Base-by-base conservation (phyloP, 805 yeast genomes). In the Schizosaccharomyces japonicus region DNA sequence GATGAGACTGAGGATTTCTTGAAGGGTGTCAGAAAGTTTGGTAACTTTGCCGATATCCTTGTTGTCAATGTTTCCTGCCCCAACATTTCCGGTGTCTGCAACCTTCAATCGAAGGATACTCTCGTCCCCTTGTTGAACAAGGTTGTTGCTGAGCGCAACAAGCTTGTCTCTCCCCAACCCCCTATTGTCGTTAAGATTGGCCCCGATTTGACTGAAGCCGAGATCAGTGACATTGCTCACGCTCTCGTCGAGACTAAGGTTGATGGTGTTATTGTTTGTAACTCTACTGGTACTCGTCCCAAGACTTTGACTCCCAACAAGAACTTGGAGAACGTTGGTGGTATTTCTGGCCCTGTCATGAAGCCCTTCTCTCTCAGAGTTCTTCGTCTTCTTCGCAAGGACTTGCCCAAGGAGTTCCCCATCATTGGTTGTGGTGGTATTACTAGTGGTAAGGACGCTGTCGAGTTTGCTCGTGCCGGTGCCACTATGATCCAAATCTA, bases 351-450 rank as follows among this genome's bases (percentile, higher is more conserved):
- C n/a, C 71, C 72, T 50, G 96, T 96, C 15, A 67, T 87, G 49
- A 87, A 85, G 61, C 85, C 82, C 44, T 66, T 74, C 47, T 68
- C 94, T 1, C 65, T 87, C 50, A 64, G 73, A 52, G 90, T 93
- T 0, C 67, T 87, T 54, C 71, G 68, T 50, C 63, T 71, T 1
- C 73, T 87, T 54, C 75, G 90, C 49, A 76, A 80, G 55, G 70
- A 80, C 58, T 72, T 93, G 32, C 82, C 82, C 56, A 81, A 73
- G 51, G 69, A 74, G 48, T 61, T 84, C 52, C 80, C 84, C 1
- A 68, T 87, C 39, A 71, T 87, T 53, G 96, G 96, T 30, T 84
- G 95, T 63, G 96, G 96, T 49, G 96, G 96, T 53, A 83, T 87
- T 54, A 67, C 78, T n/a, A 63, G 68, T 23, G 96, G 94, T 49